Conservation (phyloP, 352 stramenopile species). For the Phytophthora pinifolia region DNA sequence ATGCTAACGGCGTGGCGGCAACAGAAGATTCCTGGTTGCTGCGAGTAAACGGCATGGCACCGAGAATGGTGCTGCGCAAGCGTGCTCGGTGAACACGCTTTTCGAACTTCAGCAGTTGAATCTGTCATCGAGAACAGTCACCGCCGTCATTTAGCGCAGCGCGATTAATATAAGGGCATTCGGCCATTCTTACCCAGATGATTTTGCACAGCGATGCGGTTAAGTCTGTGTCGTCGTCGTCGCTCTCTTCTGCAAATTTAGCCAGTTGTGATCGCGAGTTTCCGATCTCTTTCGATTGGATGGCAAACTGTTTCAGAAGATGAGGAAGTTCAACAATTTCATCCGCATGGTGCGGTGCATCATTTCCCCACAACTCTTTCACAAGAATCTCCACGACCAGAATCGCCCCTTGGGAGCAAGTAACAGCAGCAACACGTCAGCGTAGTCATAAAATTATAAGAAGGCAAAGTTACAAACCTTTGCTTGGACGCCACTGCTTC, state of each 20-base stretch:
- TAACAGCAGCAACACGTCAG: neutral
- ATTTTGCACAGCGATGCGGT: conserved; percentile 45
- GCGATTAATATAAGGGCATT: neutral
- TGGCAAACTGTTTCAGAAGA: conserved; percentile 32
- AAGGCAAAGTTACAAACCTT: conserved; percentile 29
- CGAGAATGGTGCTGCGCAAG: conserved; percentile 33
- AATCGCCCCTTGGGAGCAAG: too few relatives aligned
- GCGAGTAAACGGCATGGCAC: conserved; percentile 18
- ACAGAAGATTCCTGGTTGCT: conserved; percentile 9
- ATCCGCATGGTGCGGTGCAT: conserved; percentile 1
- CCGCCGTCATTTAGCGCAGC: conserved; percentile 2
- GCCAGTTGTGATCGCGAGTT: conserved; percentile 23
- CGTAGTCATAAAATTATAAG: neutral
- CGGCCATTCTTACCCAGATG: conserved; percentile 37
- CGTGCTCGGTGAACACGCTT: conserved; percentile 60
- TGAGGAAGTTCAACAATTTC: conserved; percentile 37
- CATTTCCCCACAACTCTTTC: conserved; percentile 36
- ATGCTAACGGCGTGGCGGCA: conserved; percentile 1
- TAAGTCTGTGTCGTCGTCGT: conserved; percentile 19
- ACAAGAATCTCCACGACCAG: too few relatives aligned
- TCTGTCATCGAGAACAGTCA: conserved; percentile 25
- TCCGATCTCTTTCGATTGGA: conserved; percentile 16
- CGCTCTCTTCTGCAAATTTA: conserved; percentile 22
- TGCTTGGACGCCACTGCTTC: conserved; percentile 31
- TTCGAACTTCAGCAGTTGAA: conserved; percentile 51